These are phyloP conservation scores for Vinca minor DNA, from an alignment of 257 asterid genomes.

Conservation along the genomic window DNA sequence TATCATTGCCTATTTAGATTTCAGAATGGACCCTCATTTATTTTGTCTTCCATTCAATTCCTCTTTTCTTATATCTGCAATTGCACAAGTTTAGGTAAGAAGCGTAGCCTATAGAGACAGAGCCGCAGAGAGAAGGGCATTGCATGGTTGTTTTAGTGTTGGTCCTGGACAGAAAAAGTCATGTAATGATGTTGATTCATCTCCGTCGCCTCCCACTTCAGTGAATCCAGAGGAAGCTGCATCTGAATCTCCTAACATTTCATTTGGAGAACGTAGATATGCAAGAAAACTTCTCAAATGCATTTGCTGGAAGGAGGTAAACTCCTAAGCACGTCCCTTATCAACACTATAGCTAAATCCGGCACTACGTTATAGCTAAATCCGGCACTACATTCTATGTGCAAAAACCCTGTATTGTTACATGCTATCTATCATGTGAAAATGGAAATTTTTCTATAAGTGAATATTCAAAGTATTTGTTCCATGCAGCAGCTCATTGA, in stretches of 20 bases:
- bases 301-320: constrained; percentile 99
- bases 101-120: constrained; percentile 61
- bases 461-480: neutral
- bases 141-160: constrained; percentile 83
- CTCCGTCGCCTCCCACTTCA: constrained; percentile 32
- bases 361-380: too few species aligned
- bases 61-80: neutral
- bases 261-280: constrained; percentile 83
- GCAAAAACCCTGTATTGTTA: too few species aligned
- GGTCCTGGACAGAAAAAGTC: constrained; percentile 86
- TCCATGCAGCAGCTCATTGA: neutral
- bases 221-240: constrained; percentile 52
- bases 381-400: neutral
- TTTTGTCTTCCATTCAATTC: neutral
- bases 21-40: too few species aligned
- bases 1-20: neutral
- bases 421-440: neutral
- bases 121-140: constrained; percentile 93
- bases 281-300: constrained; percentile 69
- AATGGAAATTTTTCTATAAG: neutral
- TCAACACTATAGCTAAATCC: neutral
- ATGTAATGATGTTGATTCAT: constrained; percentile 25
- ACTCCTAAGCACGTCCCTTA: neutral
- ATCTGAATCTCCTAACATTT: constrained; percentile 58
- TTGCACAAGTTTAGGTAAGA: constrained; percentile 30